Conservation (phyloP, 495 filamentous ascomycete species). For the Aspergillus biplanus region DNA sequence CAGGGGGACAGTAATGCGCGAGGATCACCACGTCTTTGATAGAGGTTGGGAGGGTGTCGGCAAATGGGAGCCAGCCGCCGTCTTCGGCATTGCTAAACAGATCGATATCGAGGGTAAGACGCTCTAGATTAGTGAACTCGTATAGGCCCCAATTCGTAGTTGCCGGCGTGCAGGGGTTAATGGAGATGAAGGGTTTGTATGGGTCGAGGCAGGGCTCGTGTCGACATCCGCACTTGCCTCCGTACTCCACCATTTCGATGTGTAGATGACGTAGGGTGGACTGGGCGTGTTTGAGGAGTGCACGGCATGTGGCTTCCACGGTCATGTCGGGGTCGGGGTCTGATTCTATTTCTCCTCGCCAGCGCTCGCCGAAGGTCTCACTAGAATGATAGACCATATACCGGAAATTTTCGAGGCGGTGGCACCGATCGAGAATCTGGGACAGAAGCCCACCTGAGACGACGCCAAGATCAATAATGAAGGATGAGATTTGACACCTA, state of each 20-base stretch:
- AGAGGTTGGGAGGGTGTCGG: too few species aligned
- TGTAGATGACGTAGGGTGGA: not conserved
- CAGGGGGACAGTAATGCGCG: too few species aligned
- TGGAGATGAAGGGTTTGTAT: not conserved
- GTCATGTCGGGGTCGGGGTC: not conserved
- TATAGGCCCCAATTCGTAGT: not conserved
- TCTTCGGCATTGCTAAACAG: not conserved
- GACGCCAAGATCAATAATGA: not conserved
- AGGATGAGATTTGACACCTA: not conserved
- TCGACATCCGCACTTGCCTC: not conserved
- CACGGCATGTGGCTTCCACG: not conserved
- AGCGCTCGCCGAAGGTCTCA: not conserved
- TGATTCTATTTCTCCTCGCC: not conserved
- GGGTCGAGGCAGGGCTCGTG: not conserved
- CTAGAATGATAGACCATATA: not conserved
- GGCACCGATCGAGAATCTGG: not conserved
- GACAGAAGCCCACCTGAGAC: not conserved
- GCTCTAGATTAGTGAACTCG: not conserved
- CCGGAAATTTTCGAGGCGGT: not conserved
- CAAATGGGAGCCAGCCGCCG: too few species aligned
- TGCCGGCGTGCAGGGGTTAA: not conserved
- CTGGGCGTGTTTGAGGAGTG: not conserved
- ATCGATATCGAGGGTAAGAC: not conserved
- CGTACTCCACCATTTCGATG: not conserved
- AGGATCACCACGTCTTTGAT: too few species aligned